Evolutionary conservation across 257 asterid genomes (phyloP).

Genomic region (Penstemon eatonii): DNA sequence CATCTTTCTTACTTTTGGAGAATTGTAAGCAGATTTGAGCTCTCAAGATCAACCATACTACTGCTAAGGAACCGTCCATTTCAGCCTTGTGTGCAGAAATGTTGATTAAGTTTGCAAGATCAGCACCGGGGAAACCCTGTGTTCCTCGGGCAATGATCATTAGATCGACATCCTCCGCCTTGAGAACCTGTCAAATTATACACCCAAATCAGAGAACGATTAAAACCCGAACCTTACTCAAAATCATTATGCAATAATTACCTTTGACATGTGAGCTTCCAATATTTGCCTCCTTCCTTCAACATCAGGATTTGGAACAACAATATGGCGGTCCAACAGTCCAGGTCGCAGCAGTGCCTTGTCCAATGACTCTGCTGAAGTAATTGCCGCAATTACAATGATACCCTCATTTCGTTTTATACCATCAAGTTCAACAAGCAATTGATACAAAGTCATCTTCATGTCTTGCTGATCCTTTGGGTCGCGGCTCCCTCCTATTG

Average conservation of each 20-base stretch:
- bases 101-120: slow-evolving; percentile 85
- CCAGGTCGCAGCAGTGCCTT: slow-evolving; percentile 96
- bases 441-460: slow-evolving; percentile 92
- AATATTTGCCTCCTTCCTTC: slow-evolving; percentile 95
- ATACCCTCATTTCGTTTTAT: slow-evolving; percentile 94
- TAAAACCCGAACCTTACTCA: no score
- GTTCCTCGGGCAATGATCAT: slow-evolving; percentile 85
- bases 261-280: slow-evolving; percentile 97
- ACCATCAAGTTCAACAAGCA: slow-evolving; percentile 95
- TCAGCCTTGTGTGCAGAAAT: slow-evolving; percentile 88
- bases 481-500: slow-evolving; percentile 93
- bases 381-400: slow-evolving; percentile 92
- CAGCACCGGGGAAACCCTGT: slow-evolving; percentile 94
- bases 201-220: no score
- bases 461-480: slow-evolving; percentile 88
- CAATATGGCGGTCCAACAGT: slow-evolving; percentile 86
- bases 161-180: slow-evolving; percentile 88
- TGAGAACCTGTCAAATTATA: slow-evolving; percentile 54
- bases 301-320: slow-evolving; percentile 96
- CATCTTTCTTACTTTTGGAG: slow-evolving; percentile 65
- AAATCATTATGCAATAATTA: slow-evolving; percentile 26
- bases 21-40: slow-evolving; percentile 83
- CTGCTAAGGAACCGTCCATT: slow-evolving; percentile 83
- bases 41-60: slow-evolving; percentile 77
- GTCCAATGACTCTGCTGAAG: slow-evolving; percentile 87